Evolutionary conservation across 345 rosid species (phyloP).

Genomic region (Punica granatum): DNA sequence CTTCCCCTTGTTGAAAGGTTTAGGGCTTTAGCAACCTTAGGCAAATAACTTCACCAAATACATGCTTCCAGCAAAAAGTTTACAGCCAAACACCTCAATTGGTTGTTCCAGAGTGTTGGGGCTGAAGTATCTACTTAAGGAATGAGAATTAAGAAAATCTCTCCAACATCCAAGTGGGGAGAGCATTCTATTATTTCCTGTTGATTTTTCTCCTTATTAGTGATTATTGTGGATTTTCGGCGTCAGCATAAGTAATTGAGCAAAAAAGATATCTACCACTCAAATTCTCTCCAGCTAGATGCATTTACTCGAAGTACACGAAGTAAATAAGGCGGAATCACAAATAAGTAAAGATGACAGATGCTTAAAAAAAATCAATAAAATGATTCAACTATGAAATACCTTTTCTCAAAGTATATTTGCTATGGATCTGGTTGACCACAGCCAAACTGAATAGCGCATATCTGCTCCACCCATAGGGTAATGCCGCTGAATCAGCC

Average conservation of each 20-base stretch:
- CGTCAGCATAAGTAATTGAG: neutral
- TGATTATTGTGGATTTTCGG: no score
- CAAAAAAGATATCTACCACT: neutral
- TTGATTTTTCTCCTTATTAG: neutral
- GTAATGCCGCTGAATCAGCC: conserved; percentile 65
- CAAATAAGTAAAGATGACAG: neutral
- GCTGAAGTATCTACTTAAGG: no score
- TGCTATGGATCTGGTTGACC: conserved; percentile 61
- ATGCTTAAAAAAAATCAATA: conserved; percentile 4
- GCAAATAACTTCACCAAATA: neutral
- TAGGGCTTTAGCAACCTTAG: neutral
- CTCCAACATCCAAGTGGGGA: neutral
- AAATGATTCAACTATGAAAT: conserved; percentile 8
- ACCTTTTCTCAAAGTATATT: conserved; percentile 80
- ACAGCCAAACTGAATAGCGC: conserved; percentile 85
- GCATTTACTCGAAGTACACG: neutral
- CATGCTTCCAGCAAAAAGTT: no score
- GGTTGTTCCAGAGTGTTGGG: neutral
- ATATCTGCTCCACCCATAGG: conserved; percentile 94
- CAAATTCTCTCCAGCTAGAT: neutral
- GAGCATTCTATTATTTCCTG: neutral
- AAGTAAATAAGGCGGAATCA: neutral
- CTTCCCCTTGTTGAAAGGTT: neutral
- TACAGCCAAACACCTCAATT: no score
- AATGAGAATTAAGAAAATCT: neutral